Evolutionary conservation across 2,329 filamentous ascomycete genomes (phyloP).

Genomic region (Ceratocystis alfenasii): DNA sequence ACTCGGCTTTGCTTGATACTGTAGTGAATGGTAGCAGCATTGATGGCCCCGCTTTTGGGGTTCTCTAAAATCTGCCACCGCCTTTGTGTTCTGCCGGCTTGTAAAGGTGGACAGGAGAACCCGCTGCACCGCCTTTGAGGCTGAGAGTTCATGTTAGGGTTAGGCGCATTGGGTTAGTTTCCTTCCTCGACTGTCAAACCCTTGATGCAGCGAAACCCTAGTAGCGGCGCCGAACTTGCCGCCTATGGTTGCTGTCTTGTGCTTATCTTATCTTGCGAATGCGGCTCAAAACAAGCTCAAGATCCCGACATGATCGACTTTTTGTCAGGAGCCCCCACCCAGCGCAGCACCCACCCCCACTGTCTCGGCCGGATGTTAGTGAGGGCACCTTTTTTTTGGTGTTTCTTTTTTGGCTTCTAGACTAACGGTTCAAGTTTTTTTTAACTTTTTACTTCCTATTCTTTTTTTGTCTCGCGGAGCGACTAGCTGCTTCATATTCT

Average conservation of each 20-base stretch:
- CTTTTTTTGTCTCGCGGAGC: background rate
- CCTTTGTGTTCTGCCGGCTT: background rate
- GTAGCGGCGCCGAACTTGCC: background rate
- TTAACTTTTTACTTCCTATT: background rate
- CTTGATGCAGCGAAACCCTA: background rate
- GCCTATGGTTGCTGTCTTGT: background rate
- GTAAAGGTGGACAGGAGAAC: background rate
- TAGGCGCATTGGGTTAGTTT: background rate
- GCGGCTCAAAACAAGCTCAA: slow-evolving; percentile 16
- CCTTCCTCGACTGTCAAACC: background rate
- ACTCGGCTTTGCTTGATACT: background rate
- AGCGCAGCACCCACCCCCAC: background rate
- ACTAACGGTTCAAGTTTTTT: background rate
- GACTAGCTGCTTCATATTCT: background rate
- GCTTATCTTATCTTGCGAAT: background rate
- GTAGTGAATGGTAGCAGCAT: background rate
- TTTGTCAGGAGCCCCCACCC: slow-evolving; percentile 1
- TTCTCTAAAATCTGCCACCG: background rate
- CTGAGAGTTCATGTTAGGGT: background rate
- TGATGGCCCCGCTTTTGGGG: background rate
- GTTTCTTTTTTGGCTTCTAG: background rate
- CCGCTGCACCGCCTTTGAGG: background rate
- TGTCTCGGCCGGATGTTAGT: background rate
- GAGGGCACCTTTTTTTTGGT: background rate
- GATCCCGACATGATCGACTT: background rate